Conservation (phyloP, 768 basidiomycete species). For the Rhizopogon vesiculosus region DNA sequence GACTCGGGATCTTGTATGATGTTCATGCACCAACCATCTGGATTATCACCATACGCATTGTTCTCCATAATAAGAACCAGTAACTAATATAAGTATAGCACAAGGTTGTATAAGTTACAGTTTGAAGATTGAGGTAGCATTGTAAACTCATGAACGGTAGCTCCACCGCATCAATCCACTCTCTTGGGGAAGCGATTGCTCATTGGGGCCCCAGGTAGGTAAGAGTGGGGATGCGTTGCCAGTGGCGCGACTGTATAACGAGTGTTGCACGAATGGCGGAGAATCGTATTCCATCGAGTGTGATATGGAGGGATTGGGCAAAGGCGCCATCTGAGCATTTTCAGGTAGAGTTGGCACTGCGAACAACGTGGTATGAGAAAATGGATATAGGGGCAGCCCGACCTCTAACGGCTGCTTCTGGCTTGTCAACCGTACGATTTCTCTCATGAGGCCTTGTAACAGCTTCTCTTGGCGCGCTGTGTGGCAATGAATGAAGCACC, state of each 20-base stretch:
- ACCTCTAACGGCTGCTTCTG: slow-evolving; percentile 79
- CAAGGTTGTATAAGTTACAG: not conserved
- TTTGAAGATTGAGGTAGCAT: not conserved
- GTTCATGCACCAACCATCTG: not conserved
- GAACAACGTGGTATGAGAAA: slow-evolving; percentile 66
- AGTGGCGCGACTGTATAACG: not conserved
- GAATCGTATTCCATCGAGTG: not conserved
- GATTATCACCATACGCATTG: slow-evolving; percentile 2
- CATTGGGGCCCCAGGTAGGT: not conserved
- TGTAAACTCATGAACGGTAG: not conserved
- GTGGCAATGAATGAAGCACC: slow-evolving; percentile 6
- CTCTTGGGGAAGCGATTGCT: not conserved
- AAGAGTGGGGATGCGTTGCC: not conserved
- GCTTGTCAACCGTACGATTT: slow-evolving; percentile 77
- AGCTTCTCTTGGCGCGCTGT: slow-evolving; percentile 80
- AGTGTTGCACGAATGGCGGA: not conserved
- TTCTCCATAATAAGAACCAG: not conserved
- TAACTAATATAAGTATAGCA: not conserved
- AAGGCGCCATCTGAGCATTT: slow-evolving; percentile 23
- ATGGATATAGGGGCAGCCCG: slow-evolving; percentile 76
- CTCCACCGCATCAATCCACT: not conserved
- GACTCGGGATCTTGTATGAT: slow-evolving; percentile 6
- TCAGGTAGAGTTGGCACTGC: slow-evolving; percentile 39
- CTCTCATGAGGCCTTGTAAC: slow-evolving; percentile 78
- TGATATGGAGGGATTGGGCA: slow-evolving; percentile 17